Evolutionary conservation across 2,329 filamentous ascomycete genomes (phyloP), one percentile per base, ranked within the genome.

Genomic region (Fusarium nanum): DNA sequence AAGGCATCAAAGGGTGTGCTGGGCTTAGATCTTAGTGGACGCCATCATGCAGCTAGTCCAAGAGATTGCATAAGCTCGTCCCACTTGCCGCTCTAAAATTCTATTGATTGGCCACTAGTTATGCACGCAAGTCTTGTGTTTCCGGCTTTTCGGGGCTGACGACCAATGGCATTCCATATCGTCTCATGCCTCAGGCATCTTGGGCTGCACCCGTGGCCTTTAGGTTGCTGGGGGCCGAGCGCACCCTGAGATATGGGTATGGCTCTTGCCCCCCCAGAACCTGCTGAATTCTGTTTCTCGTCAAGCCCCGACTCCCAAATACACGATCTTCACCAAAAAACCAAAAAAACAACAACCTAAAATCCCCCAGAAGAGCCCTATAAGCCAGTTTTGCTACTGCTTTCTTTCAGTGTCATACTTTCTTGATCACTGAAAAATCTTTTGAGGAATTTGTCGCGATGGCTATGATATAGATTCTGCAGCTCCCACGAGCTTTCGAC

Each of bases 401-500:
- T 49, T 53, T 37, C 52, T 60, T 75, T 67, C 73, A 74, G 74
- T 67, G 57, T 64, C 57, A 57, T 72, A 64, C 60, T 46, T 50
- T 66, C 60, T 41, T 56, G 64, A 73, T 70, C 60, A 57, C 73
- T 76, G 74, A 65, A 58, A 62, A 62, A 64, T 41, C 54, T 42
- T 46, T 55, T 56, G 45, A 53, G 53, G 22, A 50, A 41, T 41
- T 64, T 46, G 44, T 63, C 73, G 69, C 63, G 60, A 76, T 76
- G 74, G 71, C 56, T 53, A 75, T 76, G 74, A 72, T 62, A 72
- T 74, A 76, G 71, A 73, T 69, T 55, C 28, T 44, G 46, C 60
- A 66, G 73, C 73, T 75, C 73, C 71, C 64, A 67, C 56, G 73
- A 76, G 73, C 73, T 67, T 67, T 60, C 65, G 45, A 67, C 68